Conservation (phyloP, 306 rosid species). For the Oemleria cerasiformis region DNA sequence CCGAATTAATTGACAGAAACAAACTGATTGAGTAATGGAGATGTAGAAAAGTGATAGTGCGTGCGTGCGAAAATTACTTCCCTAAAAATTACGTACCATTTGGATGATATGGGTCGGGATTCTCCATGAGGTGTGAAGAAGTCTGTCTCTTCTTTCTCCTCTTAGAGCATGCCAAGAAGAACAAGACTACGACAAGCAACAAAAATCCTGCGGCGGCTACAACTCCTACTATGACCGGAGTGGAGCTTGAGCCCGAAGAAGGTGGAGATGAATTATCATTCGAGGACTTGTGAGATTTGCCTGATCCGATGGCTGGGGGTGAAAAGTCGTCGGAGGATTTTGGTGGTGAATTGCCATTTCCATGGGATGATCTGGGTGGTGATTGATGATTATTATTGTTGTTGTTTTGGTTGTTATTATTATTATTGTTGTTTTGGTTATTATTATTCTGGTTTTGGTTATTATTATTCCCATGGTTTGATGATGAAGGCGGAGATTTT, state of each 20-base stretch:
- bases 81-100: slow-evolving; percentile 18
- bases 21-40: too few species aligned
- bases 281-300: background rate
- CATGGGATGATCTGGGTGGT: slow-evolving; percentile 7
- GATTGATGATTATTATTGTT: background rate
- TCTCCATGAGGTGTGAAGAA: slow-evolving; percentile 22
- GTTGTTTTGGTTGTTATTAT: background rate
- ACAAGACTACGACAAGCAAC: slow-evolving; percentile 29
- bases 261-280: background rate
- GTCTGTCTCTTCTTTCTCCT: slow-evolving; percentile 39
- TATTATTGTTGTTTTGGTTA: background rate
- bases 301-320: background rate
- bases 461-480: background rate
- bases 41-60: too few species aligned
- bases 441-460: background rate
- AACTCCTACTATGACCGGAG: slow-evolving; percentile 43
- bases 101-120: slow-evolving; percentile 23
- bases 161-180: slow-evolving; percentile 29
- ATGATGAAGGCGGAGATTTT: too few species aligned
- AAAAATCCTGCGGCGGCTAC: slow-evolving; percentile 48
- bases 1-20: too few species aligned
- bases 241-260: background rate
- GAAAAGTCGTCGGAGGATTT: background rate
- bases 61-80: too few species aligned
- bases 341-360: slow-evolving; percentile 1